A percentile compares a stretch with the other conserved stretches of the same genome.
These are phyloP conservation scores for Fraxinus quadrangulata DNA, from an alignment of 257 asterid genomes.

Conservation along the genomic window DNA sequence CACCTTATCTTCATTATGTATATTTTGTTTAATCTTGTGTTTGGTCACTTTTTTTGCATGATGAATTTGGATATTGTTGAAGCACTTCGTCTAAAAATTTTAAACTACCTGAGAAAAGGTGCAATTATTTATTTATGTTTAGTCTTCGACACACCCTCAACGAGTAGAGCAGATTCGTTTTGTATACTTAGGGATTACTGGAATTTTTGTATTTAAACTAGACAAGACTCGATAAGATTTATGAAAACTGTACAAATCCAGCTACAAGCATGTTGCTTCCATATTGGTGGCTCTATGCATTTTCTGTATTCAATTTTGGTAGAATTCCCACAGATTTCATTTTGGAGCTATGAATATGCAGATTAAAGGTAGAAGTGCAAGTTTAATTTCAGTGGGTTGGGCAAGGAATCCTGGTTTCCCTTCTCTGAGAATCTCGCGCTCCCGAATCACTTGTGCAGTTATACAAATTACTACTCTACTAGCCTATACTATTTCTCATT, in stretches of 20 bases:
- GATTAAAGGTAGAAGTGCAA: conserved; percentile 31
- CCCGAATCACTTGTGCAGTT: conserved; percentile 54
- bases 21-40: background rate
- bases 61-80: background rate
- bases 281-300: too few species aligned
- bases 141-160: background rate
- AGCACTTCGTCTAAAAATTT: background rate
- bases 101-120: background rate
- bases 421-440: conserved; percentile 43
- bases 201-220: too few species aligned
- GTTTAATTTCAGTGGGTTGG: conserved; percentile 46
- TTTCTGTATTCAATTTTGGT: too few species aligned
- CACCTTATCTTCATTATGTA: background rate
- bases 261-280: too few species aligned
- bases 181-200: background rate
- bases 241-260: too few species aligned
- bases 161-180: background rate
- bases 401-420: conserved; percentile 37
- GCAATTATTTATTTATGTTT: too few species aligned
- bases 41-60: background rate
- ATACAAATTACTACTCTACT: background rate
- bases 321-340: background rate
- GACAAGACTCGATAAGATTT: too few species aligned
- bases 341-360: conserved; percentile 25
- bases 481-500: background rate